phyloP scores from a whole-genome alignment of 2,329 filamentous ascomycete species.

The Neocucurbitaria cava region DNA sequence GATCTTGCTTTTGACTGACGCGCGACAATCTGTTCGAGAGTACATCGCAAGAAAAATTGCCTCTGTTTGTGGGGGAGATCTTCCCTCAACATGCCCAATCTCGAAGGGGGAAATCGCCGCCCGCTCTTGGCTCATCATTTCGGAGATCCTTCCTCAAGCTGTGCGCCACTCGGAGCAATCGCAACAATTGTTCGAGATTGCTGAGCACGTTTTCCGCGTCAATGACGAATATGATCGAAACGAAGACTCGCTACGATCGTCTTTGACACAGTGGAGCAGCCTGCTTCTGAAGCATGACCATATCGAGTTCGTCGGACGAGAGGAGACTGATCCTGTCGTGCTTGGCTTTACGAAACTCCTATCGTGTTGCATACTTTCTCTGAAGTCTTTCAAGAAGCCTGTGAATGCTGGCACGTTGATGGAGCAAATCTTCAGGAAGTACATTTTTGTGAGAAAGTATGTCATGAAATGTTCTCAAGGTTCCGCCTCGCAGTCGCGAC shows the following conservation, averaged over 20 bases:
- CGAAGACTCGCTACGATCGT: constrained; percentile 38
- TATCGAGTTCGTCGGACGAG: constrained; percentile 44
- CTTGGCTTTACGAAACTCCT: constrained; percentile 52
- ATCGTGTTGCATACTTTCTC: constrained; percentile 44
- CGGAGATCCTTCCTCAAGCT: constrained; percentile 36
- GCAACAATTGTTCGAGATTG: constrained; percentile 44
- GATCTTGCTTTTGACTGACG: constrained; percentile 38
- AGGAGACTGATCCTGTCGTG: constrained; percentile 45
- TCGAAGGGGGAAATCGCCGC: constrained; percentile 36
- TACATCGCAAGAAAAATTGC: constrained; percentile 38
- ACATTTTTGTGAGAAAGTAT: constrained; percentile 41
- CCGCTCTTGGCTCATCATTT: constrained; percentile 46
- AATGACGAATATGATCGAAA: constrained; percentile 44
- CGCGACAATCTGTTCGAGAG: constrained; percentile 31
- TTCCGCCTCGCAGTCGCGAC: not conserved
- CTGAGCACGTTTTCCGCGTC: constrained; percentile 44
- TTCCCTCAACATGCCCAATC: constrained; percentile 42
- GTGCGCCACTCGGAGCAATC: constrained; percentile 32
- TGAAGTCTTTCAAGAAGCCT: constrained; percentile 51
- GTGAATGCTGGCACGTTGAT: constrained; percentile 40
- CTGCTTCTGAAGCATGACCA: constrained; percentile 44
- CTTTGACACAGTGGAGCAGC: constrained; percentile 40
- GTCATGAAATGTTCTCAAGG: constrained; percentile 2
- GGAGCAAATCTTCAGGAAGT: constrained; percentile 43
- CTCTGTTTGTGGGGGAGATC: constrained; percentile 44